Evolutionary conservation across 306 rosid genomes (phyloP).

Genomic region (Sicyos baderoa): DNA sequence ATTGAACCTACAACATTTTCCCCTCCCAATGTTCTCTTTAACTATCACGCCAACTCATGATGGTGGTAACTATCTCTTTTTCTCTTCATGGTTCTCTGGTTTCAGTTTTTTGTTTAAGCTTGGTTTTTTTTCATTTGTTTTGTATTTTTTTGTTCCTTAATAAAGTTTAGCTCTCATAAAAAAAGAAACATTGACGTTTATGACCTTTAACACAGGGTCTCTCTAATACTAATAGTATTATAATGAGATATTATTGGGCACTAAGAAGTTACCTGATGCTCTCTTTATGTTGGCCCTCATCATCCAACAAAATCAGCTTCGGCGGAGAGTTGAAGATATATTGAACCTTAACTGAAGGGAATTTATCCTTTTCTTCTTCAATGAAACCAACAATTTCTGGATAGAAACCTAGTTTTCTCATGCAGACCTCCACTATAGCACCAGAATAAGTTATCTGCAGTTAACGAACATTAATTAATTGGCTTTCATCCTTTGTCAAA

Average conservation of each 20-base stretch:
- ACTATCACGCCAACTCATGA: no score
- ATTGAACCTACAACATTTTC: no score
- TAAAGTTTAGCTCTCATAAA: neutral
- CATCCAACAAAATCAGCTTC: conserved; percentile 71
- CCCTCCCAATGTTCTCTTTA: no score
- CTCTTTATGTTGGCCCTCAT: conserved; percentile 65
- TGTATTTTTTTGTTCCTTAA: neutral
- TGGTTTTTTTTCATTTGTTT: neutral
- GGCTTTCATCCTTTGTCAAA: conserved; percentile 10
- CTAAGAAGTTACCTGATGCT: conserved; percentile 53
- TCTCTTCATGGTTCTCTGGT: neutral
- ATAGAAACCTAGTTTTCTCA: conserved; percentile 91
- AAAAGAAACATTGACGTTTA: neutral
- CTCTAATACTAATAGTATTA: neutral
- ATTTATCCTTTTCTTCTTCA: conserved; percentile 75
- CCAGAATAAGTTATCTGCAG: conserved; percentile 74
- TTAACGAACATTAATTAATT: neutral
- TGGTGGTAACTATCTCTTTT: neutral
- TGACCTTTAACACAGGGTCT: neutral
- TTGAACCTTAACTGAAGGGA: conserved; percentile 66
- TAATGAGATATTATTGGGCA: neutral
- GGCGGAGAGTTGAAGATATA: conserved; percentile 87
- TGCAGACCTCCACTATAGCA: conserved; percentile 81
- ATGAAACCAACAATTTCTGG: conserved; percentile 88
- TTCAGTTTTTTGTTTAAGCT: neutral